These are phyloP conservation scores for Neckera pumila DNA, from an alignment of 225 moss, liverwort and hornwort species.

Conservation along the genomic window DNA sequence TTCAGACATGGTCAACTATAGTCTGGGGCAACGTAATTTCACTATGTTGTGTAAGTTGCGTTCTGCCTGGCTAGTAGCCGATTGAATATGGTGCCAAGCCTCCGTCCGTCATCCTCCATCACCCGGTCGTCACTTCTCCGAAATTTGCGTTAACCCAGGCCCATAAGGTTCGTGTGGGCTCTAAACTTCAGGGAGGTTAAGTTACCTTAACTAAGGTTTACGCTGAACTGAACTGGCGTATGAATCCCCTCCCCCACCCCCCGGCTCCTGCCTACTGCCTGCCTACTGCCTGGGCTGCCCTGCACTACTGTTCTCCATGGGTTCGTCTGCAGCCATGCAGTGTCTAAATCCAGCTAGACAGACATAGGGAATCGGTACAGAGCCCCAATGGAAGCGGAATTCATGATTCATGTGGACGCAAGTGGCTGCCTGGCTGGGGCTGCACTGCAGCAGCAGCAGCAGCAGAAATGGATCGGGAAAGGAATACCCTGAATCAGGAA, in stretches of 20 bases:
- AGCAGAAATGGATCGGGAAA: background rate
- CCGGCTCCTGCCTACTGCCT: background rate
- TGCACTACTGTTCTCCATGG: background rate
- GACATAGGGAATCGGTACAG: background rate
- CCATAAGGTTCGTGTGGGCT: background rate
- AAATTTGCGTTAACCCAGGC: background rate
- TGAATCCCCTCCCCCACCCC: background rate
- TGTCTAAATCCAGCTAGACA: conserved; percentile 2
- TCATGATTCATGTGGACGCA: background rate
- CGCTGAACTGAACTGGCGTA: background rate
- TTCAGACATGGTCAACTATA: no score
- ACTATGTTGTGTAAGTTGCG: no score
- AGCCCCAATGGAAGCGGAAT: background rate
- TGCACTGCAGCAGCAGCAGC: no score
- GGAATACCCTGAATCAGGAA: background rate
- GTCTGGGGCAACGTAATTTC: no score
- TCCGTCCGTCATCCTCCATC: no score
- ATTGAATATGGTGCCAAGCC: background rate
- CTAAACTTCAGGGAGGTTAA: background rate
- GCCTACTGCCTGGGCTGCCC: background rate
- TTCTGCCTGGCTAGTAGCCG: background rate
- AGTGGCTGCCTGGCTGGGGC: no score
- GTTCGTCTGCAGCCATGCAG: background rate
- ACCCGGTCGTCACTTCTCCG: background rate
- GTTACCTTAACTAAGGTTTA: background rate